These are phyloP conservation scores for Rhizophagus sp. DNA, from an alignment of 192 early-diverging fungal species.

Conservation along the genomic window DNA sequence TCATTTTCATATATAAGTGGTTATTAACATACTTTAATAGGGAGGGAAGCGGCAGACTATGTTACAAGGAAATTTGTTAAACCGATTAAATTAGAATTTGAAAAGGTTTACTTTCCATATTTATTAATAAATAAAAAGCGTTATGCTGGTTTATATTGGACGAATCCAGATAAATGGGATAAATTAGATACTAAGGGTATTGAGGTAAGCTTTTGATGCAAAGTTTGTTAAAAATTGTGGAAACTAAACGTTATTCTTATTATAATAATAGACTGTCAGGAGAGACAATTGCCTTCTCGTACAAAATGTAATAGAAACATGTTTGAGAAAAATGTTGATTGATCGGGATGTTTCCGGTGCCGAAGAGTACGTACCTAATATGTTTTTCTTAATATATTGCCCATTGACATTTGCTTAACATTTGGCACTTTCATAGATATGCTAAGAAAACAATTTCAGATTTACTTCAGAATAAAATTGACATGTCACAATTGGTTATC, in stretches of 20 bases:
- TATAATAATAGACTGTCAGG: constrained; percentile 76
- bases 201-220: constrained; percentile 58
- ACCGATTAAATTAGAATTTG: constrained; percentile 99
- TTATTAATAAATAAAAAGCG: constrained; percentile 98
- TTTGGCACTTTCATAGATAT: constrained; percentile 51
- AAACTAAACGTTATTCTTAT: neutral
- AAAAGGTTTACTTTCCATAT: constrained; percentile 99
- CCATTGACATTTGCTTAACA: neutral
- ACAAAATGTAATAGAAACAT: constrained; percentile 89
- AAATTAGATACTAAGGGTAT: constrained; percentile 98
- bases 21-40: constrained; percentile 32
- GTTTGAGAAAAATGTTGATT: constrained; percentile 85
- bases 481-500: constrained; percentile 94
- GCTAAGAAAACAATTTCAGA: constrained; percentile 89
- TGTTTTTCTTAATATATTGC: neutral
- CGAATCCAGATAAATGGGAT: constrained; percentile 87
- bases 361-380: constrained; percentile 51
- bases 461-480: constrained; percentile 94
- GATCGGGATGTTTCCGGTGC: constrained; percentile 89
- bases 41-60: constrained; percentile 77
- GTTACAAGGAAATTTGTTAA: constrained; percentile 85
- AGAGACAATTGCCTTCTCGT: constrained; percentile 95
- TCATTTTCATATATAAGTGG: neutral
- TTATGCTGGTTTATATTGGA: constrained; percentile 98
- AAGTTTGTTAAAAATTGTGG: neutral